phyloP scores from a whole-genome alignment of 192 early-diverging fungal species.

The Coemansia reversa region DNA sequence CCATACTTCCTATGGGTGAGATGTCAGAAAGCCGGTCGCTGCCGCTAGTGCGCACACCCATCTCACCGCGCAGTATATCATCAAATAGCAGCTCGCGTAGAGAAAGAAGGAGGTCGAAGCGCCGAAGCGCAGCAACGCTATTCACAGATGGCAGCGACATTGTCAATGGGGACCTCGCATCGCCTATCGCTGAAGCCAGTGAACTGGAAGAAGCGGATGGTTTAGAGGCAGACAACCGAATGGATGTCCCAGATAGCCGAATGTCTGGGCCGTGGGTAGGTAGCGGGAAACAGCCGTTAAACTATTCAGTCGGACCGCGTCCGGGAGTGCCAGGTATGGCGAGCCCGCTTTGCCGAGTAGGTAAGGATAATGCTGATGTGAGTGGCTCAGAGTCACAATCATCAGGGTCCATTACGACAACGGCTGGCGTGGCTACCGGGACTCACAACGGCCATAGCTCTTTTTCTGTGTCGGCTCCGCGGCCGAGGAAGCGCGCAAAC shows the following conservation, averaged over 20 bases:
- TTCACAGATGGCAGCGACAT: slow-evolving; percentile 26
- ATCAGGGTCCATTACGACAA: neutral
- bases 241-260: no score
- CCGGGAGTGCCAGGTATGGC: neutral
- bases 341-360: neutral
- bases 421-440: neutral
- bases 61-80: slow-evolving; percentile 7
- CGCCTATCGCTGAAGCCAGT: neutral
- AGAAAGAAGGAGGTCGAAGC: slow-evolving; percentile 45
- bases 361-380: neutral
- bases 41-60: neutral
- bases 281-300: no score
- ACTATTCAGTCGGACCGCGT: neutral
- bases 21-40: neutral
- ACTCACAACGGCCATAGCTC: neutral
- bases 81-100: slow-evolving; percentile 18
- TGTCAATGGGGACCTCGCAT: neutral
- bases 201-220: slow-evolving; percentile 5
- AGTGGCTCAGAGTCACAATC: neutral
- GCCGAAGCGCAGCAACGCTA: slow-evolving; percentile 44
- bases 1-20: neutral
- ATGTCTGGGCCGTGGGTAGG: no score
- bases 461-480: neutral
- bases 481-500: slow-evolving; percentile 23
- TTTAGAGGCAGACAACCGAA: no score